phyloP scores from a whole-genome alignment of 2,329 filamentous ascomycete species.

The Alternaria alternata region DNA sequence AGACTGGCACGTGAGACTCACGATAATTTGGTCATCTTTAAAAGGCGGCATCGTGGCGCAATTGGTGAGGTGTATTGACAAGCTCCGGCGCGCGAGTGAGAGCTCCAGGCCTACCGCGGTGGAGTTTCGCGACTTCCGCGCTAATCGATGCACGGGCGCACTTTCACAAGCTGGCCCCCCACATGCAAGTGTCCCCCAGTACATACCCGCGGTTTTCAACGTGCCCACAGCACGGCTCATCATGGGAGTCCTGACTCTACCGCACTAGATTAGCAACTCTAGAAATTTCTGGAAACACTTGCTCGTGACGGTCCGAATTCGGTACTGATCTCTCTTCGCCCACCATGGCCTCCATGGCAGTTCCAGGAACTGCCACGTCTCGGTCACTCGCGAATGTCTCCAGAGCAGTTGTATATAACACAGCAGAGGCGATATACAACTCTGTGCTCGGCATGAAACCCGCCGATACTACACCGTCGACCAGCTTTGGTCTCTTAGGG shows the following conservation, averaged over 20 bases:
- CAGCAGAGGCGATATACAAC: constrained; percentile 30
- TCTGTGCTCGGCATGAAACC: constrained; percentile 32
- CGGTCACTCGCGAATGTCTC: constrained; percentile 16
- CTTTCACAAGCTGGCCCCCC: constrained; percentile 18
- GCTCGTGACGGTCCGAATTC: constrained; percentile 16
- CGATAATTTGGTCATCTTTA: constrained; percentile 57
- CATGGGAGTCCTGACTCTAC: constrained; percentile 27
- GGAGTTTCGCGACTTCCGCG: constrained; percentile 15
- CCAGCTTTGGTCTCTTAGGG: constrained; percentile 56
- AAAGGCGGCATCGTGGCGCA: constrained; percentile 53
- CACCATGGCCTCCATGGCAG: constrained; percentile 35
- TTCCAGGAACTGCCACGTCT: constrained; percentile 30
- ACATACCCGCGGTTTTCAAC: constrained; percentile 24
- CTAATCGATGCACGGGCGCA: constrained; percentile 16
- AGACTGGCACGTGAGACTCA: constrained; percentile 28
- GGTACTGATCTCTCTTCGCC: constrained; percentile 7
- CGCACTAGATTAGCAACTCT: constrained; percentile 8
- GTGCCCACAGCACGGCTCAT: constrained; percentile 28
- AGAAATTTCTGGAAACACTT: constrained; percentile 4
- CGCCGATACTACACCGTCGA: constrained; percentile 32
- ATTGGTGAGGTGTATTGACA: constrained; percentile 25
- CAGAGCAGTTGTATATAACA: constrained; percentile 20
- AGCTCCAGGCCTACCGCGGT: constrained; percentile 18
- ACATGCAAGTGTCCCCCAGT: constrained; percentile 23
- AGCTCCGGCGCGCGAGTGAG: constrained; percentile 22